phyloP scores from a whole-genome alignment of 345 rosid species.

The Eucalyptus paniculata region DNA sequence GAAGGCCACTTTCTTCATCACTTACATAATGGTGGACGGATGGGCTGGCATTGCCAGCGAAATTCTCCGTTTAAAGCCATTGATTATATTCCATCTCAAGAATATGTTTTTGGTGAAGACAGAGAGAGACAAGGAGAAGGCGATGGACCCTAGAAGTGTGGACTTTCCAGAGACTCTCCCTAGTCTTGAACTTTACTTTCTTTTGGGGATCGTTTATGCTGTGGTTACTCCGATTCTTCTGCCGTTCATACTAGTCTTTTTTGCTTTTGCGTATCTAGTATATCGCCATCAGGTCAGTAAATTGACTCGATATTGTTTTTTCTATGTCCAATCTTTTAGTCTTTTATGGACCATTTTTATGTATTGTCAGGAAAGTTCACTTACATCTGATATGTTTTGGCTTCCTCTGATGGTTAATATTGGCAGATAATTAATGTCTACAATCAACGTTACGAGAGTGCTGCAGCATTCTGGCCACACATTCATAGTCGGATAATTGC shows the following conservation, averaged over 20 bases:
- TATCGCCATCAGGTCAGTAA: constrained; percentile 91
- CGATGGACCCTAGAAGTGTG: constrained; percentile 82
- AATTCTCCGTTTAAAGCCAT: constrained; percentile 76
- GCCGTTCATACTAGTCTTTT: constrained; percentile 84
- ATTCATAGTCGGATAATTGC: constrained; percentile 80
- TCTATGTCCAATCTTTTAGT: not conserved
- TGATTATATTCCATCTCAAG: constrained; percentile 86
- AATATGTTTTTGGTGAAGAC: constrained; percentile 92
- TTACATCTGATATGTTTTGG: not conserved
- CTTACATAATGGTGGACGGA: constrained; percentile 94
- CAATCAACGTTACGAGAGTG: constrained; percentile 87
- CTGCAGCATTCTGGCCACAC: constrained; percentile 98
- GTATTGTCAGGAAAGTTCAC: not conserved
- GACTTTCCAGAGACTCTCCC: constrained; percentile 87
- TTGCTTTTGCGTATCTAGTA: constrained; percentile 84
- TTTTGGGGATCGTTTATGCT: constrained; percentile 88
- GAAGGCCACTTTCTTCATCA: constrained; percentile 97
- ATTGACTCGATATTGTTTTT: not conserved
- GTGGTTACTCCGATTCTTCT: constrained; percentile 93
- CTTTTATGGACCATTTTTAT: not conserved
- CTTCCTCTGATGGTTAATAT: not conserved
- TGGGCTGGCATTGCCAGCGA: constrained; percentile 98
- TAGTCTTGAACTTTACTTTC: constrained; percentile 83
- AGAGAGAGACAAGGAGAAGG: constrained; percentile 64
- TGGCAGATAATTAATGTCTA: constrained; percentile 86